Base-by-base conservation (phyloP, 257 asterid species). In the Solanum habrochaites region DNA sequence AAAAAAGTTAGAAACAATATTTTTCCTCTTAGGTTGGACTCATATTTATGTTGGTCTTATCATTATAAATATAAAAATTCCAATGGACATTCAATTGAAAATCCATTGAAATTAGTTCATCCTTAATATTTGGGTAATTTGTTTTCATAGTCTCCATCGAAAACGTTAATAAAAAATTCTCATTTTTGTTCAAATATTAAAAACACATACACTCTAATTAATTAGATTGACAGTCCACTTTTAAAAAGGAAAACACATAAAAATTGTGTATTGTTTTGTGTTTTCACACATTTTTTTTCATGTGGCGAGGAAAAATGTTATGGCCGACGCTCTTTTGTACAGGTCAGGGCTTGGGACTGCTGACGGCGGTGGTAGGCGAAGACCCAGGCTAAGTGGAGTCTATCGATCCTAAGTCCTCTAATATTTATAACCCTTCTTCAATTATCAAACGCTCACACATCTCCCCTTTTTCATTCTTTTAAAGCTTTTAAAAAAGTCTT, bases 1-100 rank as follows among this genome's bases (percentile, higher is more conserved):
- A 92, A 88, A 87, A 90, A 89, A 89, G 89, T 83, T 72, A 88
- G 87, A 74, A 74, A 83, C 80, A 83, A 71, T 89, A 56, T 42
- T 75, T 75, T 85, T 87, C 29, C 82, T 31, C 85, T 74, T 71
- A 71, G 45, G 45, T 71, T 32, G 43, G 25, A 32, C 25, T 71
- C 42, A 31, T 69, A 15, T 31, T 1, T 15, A 1, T 7, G 7
- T 15, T 15, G 42, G 13, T 29, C 39, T 7, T 23, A 8, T 32
- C 78, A 71, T 16, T 71, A 71, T 20, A 71, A 71, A 14, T 25
- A 9, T 9, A 23, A 60, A 23, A 20, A 56, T 7, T 7, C 3
- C 3, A 1, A 62, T 6, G 31, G 8, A 62, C 12, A 62, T 62
- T n/a, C 23, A 11, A 11, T 62, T 4, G 70, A 62, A 62, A 62